These are phyloP conservation scores for Eremomyces bilateralis DNA, from an alignment of 495 filamentous ascomycete species.

Conservation along the genomic window DNA sequence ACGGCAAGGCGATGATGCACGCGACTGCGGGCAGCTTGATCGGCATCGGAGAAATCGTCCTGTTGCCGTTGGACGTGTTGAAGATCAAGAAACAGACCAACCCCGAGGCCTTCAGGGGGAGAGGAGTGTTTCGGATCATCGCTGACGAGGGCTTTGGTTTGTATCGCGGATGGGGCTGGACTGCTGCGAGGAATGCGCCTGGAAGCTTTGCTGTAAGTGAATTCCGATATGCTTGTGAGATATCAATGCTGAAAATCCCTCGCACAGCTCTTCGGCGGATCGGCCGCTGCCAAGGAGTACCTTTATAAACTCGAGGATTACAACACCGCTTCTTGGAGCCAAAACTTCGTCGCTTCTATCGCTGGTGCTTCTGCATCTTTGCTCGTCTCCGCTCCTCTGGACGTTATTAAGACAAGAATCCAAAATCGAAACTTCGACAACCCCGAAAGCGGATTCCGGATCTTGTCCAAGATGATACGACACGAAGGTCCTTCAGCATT, in stretches of 20 bases:
- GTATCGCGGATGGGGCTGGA: slow-evolving; percentile 95
- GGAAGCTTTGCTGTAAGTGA: slow-evolving; percentile 81
- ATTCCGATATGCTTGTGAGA: background rate
- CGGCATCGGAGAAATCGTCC: slow-evolving; percentile 88
- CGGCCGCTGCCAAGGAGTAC: slow-evolving; percentile 95
- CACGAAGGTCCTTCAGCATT: slow-evolving; percentile 70
- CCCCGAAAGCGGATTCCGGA: slow-evolving; percentile 80
- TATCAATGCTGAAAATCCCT: slow-evolving; percentile 4
- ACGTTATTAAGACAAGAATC: slow-evolving; percentile 98
- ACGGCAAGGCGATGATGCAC: slow-evolving; percentile 94
- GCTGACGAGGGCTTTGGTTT: slow-evolving; percentile 87
- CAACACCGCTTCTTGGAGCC: slow-evolving; percentile 78
- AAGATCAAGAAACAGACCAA: slow-evolving; percentile 99
- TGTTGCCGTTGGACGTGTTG: slow-evolving; percentile 85
- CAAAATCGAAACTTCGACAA: slow-evolving; percentile 99
- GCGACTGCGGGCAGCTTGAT: slow-evolving; percentile 90
- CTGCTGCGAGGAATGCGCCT: slow-evolving; percentile 87
- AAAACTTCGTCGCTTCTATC: slow-evolving; percentile 96
- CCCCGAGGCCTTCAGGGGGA: slow-evolving; percentile 89
- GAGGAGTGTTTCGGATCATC: slow-evolving; percentile 76
- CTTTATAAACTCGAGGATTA: slow-evolving; percentile 74
- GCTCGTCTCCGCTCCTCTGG: slow-evolving; percentile 80
- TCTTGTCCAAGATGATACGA: slow-evolving; percentile 73
- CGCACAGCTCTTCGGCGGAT: slow-evolving; percentile 84
- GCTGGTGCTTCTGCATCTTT: slow-evolving; percentile 82